phyloP scores from a whole-genome alignment of 129 eudicot genomes.

The Daucus carota region DH1_v3.0 NC_030389.2:34745001-34745500 shows the following conservation, averaged over 20 bases:
- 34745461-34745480: constrained; percentile 57
- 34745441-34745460: constrained; percentile 66
- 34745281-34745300: constrained; percentile 83
- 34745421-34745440: constrained; percentile 50
- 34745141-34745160: neutral
- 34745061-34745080: constrained; percentile 42
- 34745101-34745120: neutral
- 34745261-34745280: constrained; percentile 19
- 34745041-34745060: constrained; percentile 11
- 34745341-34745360: constrained; percentile 79
- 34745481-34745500: constrained; percentile 77
- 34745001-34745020: neutral
- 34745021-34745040: constrained; percentile 1
- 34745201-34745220: neutral
- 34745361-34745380: constrained; percentile 79
- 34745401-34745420: constrained; percentile 81
- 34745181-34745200: neutral
- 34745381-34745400: constrained; percentile 84
- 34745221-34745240: neutral
- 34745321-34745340: constrained; percentile 71
- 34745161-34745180: neutral
- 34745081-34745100: constrained; percentile 31
- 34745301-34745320: constrained; percentile 64
- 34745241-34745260: neutral
- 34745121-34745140: neutral